Evolutionary conservation across 2,329 filamentous ascomycete species (phyloP).

Genomic region (Aspergillus sp.): DNA sequence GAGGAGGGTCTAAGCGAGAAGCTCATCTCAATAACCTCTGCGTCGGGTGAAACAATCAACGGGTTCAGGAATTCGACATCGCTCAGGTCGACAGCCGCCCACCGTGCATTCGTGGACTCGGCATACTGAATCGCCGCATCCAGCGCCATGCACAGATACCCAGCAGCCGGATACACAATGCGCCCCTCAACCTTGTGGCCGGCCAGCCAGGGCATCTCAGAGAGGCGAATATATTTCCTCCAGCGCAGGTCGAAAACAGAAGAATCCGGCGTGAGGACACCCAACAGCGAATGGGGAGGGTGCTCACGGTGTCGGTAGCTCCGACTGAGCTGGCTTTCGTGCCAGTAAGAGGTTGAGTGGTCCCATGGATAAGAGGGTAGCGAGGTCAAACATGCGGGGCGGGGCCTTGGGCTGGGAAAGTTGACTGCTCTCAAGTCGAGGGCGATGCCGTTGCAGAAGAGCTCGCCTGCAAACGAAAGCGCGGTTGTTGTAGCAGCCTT

Average conservation of each 20-base stretch:
- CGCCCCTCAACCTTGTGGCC: constrained; percentile 36
- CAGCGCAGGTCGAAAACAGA: constrained; percentile 30
- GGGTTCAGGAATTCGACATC: too few relatives aligned
- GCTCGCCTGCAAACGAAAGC: not conserved
- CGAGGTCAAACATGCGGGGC: not conserved
- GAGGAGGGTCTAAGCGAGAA: too few relatives aligned
- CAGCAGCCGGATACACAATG: constrained; percentile 36
- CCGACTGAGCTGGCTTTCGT: constrained; percentile 18
- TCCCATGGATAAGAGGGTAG: constrained; percentile 26
- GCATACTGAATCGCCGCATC: constrained; percentile 23
- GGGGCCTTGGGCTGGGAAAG: not conserved
- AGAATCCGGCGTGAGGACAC: constrained; percentile 1
- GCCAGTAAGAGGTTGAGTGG: constrained; percentile 16
- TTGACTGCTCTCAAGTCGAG: not conserved
- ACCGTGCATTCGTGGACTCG: too few relatives aligned
- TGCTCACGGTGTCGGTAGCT: constrained; percentile 14
- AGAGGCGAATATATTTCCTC: constrained; percentile 30
- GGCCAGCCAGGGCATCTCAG: constrained; percentile 37
- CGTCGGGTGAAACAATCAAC: too few relatives aligned
- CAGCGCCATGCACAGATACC: constrained; percentile 30
- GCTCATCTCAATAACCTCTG: too few relatives aligned
- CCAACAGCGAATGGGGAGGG: constrained; percentile 25
- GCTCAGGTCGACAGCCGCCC: too few relatives aligned
- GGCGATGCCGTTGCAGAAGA: not conserved
- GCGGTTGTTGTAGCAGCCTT: too few relatives aligned